Evolutionary conservation across 352 stramenopile species (phyloP), one percentile per base, ranked within the genome.

Genomic region (Globisporangium megalacanthum): DNA sequence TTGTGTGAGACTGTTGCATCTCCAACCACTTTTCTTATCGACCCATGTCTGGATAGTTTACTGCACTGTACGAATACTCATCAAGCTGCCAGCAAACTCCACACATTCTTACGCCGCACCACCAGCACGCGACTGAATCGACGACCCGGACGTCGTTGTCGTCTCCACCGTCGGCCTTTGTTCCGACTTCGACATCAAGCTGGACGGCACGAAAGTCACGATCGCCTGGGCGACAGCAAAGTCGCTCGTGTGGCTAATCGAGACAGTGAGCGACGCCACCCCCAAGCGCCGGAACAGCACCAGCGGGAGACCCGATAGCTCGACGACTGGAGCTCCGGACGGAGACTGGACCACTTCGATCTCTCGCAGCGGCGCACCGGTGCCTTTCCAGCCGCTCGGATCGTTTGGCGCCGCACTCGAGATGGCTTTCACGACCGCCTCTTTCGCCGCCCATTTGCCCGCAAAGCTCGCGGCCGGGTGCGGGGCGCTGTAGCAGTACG

Each of bases 401-500:
- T 84, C 76, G 44, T 74, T 75, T 5, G 83, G 74, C 5, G 81
- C 54, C 0, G 83, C 73, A 54, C 76, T 94, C 36, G 83, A 95
- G 46, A 95, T 91, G n/a, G 88, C 85, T 72, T 96, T 96, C 62
- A 95, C 82, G 50, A 93, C 77, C n/a, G 88, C 88, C 56, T 96
- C 86, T 67, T 96, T 96, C 4, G 84, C 86, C 22, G 88, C 88
- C 88, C 86, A 96, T 19, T 86, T 86, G 51, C 83, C 88, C 0
- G 88, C 88, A 58, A 96, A 95, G 63, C 80, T 94, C 25, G 86
- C 72, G 3, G 84, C 84, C n/a, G 88, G 84, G 61, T 90, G 70
- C n/a, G 84, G 68, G 14, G 83, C 75, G 45, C 74, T 75, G 62
- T 81, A 82, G 76, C 87, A 96, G 68, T 95, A 95, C 47, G 73